These are phyloP conservation scores for Sugiyamaella chiloensis DNA, from an alignment of 805 yeast genomes.

Conservation along the genomic window DNA sequence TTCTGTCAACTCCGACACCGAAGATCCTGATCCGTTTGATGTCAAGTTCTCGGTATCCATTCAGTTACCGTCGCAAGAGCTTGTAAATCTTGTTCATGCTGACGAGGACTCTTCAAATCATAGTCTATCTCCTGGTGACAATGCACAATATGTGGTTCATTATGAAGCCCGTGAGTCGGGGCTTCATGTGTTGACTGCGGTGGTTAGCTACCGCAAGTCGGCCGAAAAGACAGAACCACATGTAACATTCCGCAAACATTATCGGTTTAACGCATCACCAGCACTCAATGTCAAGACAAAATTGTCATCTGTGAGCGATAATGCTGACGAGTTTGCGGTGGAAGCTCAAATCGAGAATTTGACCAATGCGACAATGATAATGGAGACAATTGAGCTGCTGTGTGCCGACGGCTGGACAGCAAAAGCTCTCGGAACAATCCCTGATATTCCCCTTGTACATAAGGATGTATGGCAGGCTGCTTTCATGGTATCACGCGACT, in stretches of 20 bases:
- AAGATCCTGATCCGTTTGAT: constrained; percentile 1
- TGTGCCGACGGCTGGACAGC: constrained; percentile 28
- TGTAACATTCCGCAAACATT: constrained; percentile 25
- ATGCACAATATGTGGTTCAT: constrained; percentile 18
- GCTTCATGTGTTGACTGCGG: constrained; percentile 25
- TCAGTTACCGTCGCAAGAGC: constrained; percentile 18
- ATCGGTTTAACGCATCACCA: constrained; percentile 31
- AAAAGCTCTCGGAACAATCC: constrained; percentile 9
- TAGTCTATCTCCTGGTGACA: constrained; percentile 1
- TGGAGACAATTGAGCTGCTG: constrained; percentile 30
- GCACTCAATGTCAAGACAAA: constrained; percentile 32
- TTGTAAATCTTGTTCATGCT: constrained; percentile 14
- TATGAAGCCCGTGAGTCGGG: constrained; percentile 31
- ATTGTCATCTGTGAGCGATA: constrained; percentile 19
- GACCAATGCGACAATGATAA: constrained; percentile 27
- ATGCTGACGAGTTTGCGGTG: constrained; percentile 13
- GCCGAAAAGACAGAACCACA: constrained; percentile 12
- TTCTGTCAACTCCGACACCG: constrained; percentile 13
- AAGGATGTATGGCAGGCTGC: constrained; percentile 30
- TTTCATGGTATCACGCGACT: constrained; percentile 23
- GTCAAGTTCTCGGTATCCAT: constrained; percentile 19
- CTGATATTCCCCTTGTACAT: constrained; percentile 26
- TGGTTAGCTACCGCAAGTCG: constrained; percentile 20
- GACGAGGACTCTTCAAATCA: constrained; percentile 8
- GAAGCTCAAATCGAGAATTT: constrained; percentile 37